A percentile compares a stretch with the other conserved stretches of the same genome.
Evolutionary conservation across 1,139 yeast species (phyloP).

Genomic region (Meyerozyma carpophila): DNA sequence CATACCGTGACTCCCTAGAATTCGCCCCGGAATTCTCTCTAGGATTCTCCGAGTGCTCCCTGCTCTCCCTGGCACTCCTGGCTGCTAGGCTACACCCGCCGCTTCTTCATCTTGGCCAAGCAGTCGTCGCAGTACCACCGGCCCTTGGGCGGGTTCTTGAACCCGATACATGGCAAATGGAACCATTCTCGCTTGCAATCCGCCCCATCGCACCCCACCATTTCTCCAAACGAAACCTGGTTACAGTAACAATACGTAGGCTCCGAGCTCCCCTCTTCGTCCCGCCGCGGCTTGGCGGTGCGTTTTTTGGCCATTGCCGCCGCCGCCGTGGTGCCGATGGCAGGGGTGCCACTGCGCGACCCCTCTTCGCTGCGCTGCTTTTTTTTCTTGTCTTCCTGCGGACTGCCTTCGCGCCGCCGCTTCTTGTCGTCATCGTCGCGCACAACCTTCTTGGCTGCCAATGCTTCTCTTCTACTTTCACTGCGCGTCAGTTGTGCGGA

Average conservation of each 20-base stretch:
- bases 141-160: constrained; percentile 87
- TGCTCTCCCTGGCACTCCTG: too few relatives aligned
- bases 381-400: constrained; percentile 1
- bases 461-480: constrained; percentile 85
- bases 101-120: constrained; percentile 34
- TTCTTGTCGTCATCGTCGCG: constrained; percentile 28
- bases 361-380: constrained; percentile 3
- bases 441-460: constrained; percentile 75
- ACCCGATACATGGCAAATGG: constrained; percentile 92
- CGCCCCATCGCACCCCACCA: constrained; percentile 98
- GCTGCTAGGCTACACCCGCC: too few relatives aligned
- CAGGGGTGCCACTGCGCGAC: constrained; percentile 1
- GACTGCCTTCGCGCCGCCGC: constrained; percentile 5
- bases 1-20: too few relatives aligned
- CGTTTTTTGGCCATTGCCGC: constrained; percentile 19
- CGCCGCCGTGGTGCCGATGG: constrained; percentile 3
- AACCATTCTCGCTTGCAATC: constrained; percentile 95
- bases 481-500: constrained; percentile 68
- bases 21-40: too few relatives aligned
- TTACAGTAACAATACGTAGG: constrained; percentile 95
- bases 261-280: constrained; percentile 35
- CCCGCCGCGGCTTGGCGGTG: constrained; percentile 20
- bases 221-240: constrained; percentile 95
- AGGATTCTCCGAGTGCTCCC: too few relatives aligned
- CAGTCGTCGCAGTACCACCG: constrained; percentile 98